phyloP scores from a whole-genome alignment of 306 rosid genomes.

The Rosa rugosa region DNA sequence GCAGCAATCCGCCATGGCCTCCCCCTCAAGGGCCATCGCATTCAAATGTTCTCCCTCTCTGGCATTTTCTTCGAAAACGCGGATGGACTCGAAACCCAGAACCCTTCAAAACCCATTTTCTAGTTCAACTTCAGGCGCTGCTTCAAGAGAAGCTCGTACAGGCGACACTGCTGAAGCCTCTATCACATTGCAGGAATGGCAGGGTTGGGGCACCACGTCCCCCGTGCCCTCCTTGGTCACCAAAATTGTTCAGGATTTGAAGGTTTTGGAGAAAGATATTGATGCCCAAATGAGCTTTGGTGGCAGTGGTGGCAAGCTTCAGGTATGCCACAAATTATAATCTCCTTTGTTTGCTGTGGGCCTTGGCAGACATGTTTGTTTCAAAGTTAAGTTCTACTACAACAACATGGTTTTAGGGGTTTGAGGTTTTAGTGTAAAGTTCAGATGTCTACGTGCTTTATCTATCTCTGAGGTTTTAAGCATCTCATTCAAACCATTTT shows the following conservation, averaged over 20 bases:
- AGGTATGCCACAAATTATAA: slow-evolving; percentile 32
- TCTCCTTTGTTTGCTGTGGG: neutral
- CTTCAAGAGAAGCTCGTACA: neutral
- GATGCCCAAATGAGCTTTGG: slow-evolving; percentile 75
- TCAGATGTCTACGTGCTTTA: neutral
- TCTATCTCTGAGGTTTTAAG: neutral
- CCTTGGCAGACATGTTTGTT: neutral
- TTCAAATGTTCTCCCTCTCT: slow-evolving; percentile 28
- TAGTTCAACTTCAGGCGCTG: slow-evolving; percentile 29
- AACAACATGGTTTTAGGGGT: neutral
- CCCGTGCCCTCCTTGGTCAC: slow-evolving; percentile 63
- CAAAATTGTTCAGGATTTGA: slow-evolving; percentile 63
- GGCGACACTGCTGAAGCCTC: slow-evolving; percentile 21
- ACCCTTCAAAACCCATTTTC: slow-evolving; percentile 19
- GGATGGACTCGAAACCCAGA: slow-evolving; percentile 24
- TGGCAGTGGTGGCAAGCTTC: slow-evolving; percentile 74
- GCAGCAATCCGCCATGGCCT: slow-evolving; percentile 21
- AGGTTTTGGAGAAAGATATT: slow-evolving; percentile 50
- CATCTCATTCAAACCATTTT: neutral
- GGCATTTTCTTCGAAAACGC: slow-evolving; percentile 27
- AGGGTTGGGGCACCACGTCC: slow-evolving; percentile 79
- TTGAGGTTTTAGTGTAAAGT: neutral
- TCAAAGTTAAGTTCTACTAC: neutral
- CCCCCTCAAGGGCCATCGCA: slow-evolving; percentile 29
- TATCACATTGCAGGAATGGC: slow-evolving; percentile 83